Base-by-base conservation (phyloP, 805 yeast species). In the Maudiozyma pseudohumilis region DNA sequence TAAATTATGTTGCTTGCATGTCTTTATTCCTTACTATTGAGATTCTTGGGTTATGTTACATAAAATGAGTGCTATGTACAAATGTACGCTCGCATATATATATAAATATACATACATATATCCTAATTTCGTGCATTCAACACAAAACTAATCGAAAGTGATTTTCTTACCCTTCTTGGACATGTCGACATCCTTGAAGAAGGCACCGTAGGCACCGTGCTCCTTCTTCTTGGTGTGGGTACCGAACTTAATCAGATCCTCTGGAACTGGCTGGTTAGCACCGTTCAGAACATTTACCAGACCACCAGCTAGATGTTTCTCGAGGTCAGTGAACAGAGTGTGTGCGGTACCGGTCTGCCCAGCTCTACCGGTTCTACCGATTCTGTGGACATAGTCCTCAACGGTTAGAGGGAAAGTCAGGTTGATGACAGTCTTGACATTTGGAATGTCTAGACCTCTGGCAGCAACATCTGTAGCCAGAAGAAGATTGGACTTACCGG, bases 391-490 rank as follows among this genome's bases (percentile, higher is more conserved):
- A 55, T 89, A 89, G 64, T 89, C 96, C 63, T 89, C 97, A 9
- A 85, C 92, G 1, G 96, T 88, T 52, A 88, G 72, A 33, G 98
- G 98, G 77, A 89, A 89, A 6, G 96, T 88, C 60, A 89, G 70
- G 60, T 89, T 89, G 60, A 89, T 86, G 29, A 89, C 97, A 15
- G 86, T 83, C 62, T 88, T 89, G 44, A 92, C 98, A 50, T 94
- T 86, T 36, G 98, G 98, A 52, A 92, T 92, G 63, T 92, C 99
- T 48, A 92, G 71, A 46, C 97, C 97, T 69, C 97, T 76, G 29
- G 96, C 96, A 36, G 96, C 96, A 41, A 88, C 99, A 65, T 92
- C 99, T 2, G 99, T 92, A 22, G 99, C 99, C 49, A 92, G 71
- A 61, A 92, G 65, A 32, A 92, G 64, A 49, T 72, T 78, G 38